Evolutionary conservation across 2,329 filamentous ascomycete species (phyloP).

Genomic region (Aspergillus eucalypticola): DNA sequence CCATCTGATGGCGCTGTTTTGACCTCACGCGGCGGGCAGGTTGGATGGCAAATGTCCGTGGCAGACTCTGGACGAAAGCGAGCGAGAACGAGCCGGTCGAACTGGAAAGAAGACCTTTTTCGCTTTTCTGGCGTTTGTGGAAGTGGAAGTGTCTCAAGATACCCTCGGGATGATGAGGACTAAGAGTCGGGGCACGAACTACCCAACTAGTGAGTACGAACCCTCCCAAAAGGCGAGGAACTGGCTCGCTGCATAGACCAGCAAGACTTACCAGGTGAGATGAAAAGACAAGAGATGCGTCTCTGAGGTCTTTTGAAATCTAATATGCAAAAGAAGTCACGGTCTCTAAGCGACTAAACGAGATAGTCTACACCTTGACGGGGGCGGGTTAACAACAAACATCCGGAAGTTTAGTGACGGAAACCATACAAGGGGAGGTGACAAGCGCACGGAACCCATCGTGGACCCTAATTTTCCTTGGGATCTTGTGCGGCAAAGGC

Average conservation of each 20-base stretch:
- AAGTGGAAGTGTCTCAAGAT: conserved; percentile 19
- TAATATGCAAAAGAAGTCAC: conserved; percentile 33
- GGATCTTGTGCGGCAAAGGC: conserved; percentile 25
- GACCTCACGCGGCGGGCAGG: conserved; percentile 10
- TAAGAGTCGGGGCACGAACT: conserved; percentile 39
- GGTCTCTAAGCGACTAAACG: conserved; percentile 23
- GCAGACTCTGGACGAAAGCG: conserved; percentile 17
- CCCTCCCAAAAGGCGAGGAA: conserved; percentile 20
- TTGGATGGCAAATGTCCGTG: conserved; percentile 18
- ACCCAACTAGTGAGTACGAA: conserved; percentile 41
- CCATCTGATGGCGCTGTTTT: conserved; percentile 20
- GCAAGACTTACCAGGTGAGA: conserved; percentile 31
- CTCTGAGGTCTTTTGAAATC: conserved; percentile 25
- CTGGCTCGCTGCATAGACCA: conserved; percentile 36
- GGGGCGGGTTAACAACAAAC: conserved; percentile 38
- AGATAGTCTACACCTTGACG: conserved; percentile 23
- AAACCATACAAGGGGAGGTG: conserved; percentile 25
- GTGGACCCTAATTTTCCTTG: conserved; percentile 28
- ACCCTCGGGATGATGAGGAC: conserved; percentile 25
- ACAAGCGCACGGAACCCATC: conserved; percentile 28
- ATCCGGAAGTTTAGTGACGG: conserved; percentile 18
- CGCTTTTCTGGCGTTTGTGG: conserved; percentile 19
- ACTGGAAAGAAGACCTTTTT: conserved; percentile 25
- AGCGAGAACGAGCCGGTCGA: conserved; percentile 12
- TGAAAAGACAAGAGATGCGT: conserved; percentile 22